Percentiles rank a stretch among this genome's conserved stretches.
Evolutionary conservation across 495 filamentous ascomycete genomes (phyloP).

Genomic region (Penicilliopsis zonata): DNA sequence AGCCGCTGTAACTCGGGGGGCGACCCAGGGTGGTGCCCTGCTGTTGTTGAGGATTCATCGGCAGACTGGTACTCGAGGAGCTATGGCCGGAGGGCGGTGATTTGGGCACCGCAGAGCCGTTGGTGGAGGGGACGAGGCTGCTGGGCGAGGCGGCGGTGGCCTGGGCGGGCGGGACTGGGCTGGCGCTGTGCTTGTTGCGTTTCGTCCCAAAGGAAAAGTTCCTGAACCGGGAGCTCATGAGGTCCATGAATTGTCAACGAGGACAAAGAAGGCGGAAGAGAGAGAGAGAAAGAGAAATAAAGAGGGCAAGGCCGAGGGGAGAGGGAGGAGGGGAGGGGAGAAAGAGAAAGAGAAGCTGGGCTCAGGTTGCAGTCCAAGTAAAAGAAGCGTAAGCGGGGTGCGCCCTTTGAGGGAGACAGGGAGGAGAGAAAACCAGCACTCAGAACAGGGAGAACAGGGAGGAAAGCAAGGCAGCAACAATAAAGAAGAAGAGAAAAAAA

Average conservation of each 20-base stretch:
- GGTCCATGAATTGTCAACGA: constrained; percentile 16
- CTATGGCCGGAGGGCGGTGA: constrained; percentile 27
- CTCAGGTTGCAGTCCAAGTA: neutral
- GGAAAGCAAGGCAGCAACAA: neutral
- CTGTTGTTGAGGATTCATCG: constrained; percentile 40
- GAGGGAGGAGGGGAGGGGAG: constrained; percentile 6
- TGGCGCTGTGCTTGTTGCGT: constrained; percentile 26
- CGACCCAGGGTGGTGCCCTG: constrained; percentile 36
- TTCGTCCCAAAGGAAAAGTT: constrained; percentile 32
- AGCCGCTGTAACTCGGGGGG: constrained; percentile 60
- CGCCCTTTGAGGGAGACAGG: neutral
- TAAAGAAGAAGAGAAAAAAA: neutral
- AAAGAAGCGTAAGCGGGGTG: neutral
- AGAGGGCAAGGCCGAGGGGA: constrained; percentile 6
- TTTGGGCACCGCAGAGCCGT: constrained; percentile 21
- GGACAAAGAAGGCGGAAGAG: constrained; percentile 1
- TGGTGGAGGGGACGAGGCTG: constrained; percentile 18
- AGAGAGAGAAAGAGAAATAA: constrained; percentile 2
- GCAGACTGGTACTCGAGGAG: constrained; percentile 39
- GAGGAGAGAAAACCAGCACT: neutral
- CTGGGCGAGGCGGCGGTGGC: constrained; percentile 9
- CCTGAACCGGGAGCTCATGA: constrained; percentile 42
- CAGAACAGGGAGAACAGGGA: neutral
- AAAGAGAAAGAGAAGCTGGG: constrained; percentile 1
- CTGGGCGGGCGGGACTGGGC: constrained; percentile 4